These are phyloP conservation scores for Stylonectria norvegica DNA, from an alignment of 2,329 filamentous ascomycete genomes.

Conservation along the genomic window DNA sequence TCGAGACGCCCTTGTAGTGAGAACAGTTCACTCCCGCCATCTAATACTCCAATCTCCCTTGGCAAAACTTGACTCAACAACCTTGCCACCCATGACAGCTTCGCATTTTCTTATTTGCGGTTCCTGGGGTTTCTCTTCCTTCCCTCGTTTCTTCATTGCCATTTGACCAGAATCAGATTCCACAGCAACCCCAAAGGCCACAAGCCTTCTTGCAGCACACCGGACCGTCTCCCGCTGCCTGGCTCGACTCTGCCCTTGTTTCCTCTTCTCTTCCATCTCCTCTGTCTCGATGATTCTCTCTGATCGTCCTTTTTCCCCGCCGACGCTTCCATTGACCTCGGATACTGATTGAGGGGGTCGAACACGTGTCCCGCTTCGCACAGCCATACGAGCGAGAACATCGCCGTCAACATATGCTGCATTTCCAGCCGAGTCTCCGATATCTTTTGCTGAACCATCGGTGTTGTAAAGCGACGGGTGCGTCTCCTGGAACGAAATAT, in stretches of 20 bases:
- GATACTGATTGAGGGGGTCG: slow-evolving; percentile 38
- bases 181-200: slow-evolving; percentile 50
- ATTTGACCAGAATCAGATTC: slow-evolving; percentile 9
- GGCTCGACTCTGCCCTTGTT: slow-evolving; percentile 42
- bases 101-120: slow-evolving; percentile 46
- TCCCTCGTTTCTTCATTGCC: background rate
- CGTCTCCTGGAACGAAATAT: background rate
- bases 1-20: background rate
- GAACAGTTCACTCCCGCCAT: slow-evolving; percentile 45
- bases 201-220: slow-evolving; percentile 59
- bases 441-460: background rate
- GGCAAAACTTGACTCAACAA: slow-evolving; percentile 58
- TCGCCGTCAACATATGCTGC: slow-evolving; percentile 39
- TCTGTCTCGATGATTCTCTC: slow-evolving; percentile 51
- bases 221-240: slow-evolving; percentile 56
- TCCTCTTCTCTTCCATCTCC: slow-evolving; percentile 47
- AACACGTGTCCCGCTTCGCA: slow-evolving; percentile 36
- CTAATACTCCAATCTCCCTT: slow-evolving; percentile 59
- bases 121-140: slow-evolving; percentile 10
- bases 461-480: background rate
- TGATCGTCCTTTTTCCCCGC: slow-evolving; percentile 53
- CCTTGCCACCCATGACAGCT: slow-evolving; percentile 54
- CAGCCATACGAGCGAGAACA: slow-evolving; percentile 30
- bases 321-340: slow-evolving; percentile 54
- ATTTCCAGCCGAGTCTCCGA: slow-evolving; percentile 31